Conservation (phyloP, 192 early-diverging fungal genomes). For the Backusella luteola region DNA sequence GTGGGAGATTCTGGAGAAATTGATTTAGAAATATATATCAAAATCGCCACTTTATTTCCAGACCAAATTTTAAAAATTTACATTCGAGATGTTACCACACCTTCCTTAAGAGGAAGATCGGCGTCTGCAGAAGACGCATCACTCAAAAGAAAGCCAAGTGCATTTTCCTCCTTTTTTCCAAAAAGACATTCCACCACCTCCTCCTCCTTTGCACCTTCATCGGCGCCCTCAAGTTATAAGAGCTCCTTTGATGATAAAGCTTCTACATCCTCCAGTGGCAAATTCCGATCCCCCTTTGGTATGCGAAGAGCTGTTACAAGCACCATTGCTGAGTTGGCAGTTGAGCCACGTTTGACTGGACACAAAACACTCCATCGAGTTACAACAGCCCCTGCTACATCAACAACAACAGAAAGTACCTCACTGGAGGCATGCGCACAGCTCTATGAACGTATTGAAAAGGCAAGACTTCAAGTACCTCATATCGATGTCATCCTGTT, state of each 20-base stretch:
- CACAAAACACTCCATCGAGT: constrained; percentile 1
- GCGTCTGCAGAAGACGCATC: background rate
- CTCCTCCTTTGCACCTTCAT: background rate
- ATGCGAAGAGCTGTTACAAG: background rate
- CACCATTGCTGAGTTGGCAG: background rate
- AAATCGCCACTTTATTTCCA: constrained; percentile 59
- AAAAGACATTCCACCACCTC: background rate
- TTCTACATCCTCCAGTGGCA: background rate
- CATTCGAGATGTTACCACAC: constrained; percentile 70
- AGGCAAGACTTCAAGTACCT: background rate
- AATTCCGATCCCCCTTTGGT: background rate
- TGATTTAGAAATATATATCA: constrained; percentile 78
- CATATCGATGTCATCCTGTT: background rate
- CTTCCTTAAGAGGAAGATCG: background rate
- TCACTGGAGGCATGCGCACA: background rate
- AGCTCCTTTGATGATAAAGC: background rate
- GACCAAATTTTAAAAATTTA: constrained; percentile 79
- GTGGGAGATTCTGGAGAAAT: constrained; percentile 86
- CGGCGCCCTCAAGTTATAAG: background rate
- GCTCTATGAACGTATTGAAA: background rate
- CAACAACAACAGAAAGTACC: background rate
- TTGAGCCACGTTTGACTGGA: background rate
- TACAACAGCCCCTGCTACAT: background rate
- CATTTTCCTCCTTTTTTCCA: background rate
- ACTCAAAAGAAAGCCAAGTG: background rate